Percentiles rank a stretch among this genome's conserved stretches.
Conservation (phyloP, 2,329 filamentous ascomycete species). For the Albifimbria verrucaria region DNA sequence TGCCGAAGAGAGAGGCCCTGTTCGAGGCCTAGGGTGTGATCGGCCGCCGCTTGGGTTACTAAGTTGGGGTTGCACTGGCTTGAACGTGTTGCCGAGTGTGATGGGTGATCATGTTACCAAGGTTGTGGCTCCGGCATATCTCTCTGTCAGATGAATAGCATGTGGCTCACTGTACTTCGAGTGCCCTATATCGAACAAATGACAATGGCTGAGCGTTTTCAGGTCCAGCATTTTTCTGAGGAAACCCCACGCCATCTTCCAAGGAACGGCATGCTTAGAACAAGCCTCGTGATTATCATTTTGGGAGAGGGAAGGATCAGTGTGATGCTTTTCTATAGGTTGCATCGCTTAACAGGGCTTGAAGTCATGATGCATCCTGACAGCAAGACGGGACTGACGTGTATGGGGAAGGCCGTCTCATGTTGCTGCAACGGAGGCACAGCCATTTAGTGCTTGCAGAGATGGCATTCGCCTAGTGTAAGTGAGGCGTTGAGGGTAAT, state of each 20-base stretch:
- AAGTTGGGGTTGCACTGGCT: background rate
- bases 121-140: no score
- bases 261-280: background rate
- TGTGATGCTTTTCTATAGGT: background rate
- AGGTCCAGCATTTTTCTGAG: background rate
- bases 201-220: no score
- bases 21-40: background rate
- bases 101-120: background rate
- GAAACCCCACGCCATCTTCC: background rate
- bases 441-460: no score
- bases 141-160: no score
- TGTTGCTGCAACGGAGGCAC: no score
- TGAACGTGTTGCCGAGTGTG: background rate
- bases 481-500: no score
- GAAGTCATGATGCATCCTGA: background rate
- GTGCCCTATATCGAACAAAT: no score
- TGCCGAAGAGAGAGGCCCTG: background rate
- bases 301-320: background rate
- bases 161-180: no score
- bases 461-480: no score
- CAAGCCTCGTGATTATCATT: background rate
- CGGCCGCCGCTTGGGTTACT: background rate
- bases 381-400: no score
- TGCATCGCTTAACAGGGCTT: background rate
- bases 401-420: no score